Percentiles rank a stretch among this genome's conserved stretches.
Evolutionary conservation across 140 eudicot genomes (phyloP).

Genomic region (Senecio squalidus): DNA sequence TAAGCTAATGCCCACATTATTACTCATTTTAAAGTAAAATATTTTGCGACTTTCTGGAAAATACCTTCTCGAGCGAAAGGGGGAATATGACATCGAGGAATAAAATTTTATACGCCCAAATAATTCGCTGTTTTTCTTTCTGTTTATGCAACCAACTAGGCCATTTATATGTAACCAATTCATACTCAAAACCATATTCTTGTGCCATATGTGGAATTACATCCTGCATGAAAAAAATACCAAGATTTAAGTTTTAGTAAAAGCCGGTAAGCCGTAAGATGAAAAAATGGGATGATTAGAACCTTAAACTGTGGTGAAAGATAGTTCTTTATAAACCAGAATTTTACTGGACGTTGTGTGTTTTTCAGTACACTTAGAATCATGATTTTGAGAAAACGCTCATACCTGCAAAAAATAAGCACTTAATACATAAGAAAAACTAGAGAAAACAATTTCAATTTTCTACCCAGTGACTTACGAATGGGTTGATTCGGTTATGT

Average conservation of each 20-base stretch:
- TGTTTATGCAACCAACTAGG: conserved; percentile 99
- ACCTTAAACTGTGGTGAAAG: conserved; percentile 98
- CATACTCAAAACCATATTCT: conserved; percentile 92
- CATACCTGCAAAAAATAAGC: conserved; percentile 59
- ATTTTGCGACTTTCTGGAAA: conserved; percentile 1
- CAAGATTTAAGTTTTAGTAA: not conserved
- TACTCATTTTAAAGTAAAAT: not conserved
- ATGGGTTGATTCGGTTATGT: not conserved
- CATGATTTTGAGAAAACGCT: conserved; percentile 88
- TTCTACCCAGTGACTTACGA: not conserved
- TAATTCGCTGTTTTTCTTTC: conserved; percentile 87
- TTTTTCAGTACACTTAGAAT: conserved; percentile 78
- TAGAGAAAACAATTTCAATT: not conserved
- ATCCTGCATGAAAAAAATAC: conserved; percentile 45
- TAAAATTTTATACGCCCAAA: conserved; percentile 94
- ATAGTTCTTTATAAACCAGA: conserved; percentile 96
- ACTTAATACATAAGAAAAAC: not conserved
- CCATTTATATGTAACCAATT: conserved; percentile 92
- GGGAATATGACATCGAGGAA: conserved; percentile 98
- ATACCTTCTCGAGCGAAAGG: conserved; percentile 89
- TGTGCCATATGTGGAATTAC: conserved; percentile 95
- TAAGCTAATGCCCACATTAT: not conserved
- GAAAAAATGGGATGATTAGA: not conserved
- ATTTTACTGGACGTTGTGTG: conserved; percentile 86
- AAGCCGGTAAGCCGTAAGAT: not conserved